Conservation (phyloP, 1,139 yeast genomes). For the Arxiozyma telluris region DNA sequence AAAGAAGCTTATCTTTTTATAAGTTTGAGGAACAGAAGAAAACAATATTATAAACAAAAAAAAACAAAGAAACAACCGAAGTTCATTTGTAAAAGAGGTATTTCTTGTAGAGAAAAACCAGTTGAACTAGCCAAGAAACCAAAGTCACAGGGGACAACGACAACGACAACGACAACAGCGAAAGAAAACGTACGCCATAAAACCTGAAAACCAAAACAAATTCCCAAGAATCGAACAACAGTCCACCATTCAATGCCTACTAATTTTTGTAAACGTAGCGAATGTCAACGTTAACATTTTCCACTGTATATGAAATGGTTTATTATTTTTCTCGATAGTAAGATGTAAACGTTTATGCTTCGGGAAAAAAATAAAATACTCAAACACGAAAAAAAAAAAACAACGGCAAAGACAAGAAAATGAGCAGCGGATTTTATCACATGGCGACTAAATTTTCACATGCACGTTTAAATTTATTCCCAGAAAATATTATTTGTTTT, state of each 20-base stretch:
- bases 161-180: no score
- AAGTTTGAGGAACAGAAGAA: background rate
- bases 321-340: no score
- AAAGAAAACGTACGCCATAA: background rate
- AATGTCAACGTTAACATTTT: background rate
- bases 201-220: background rate
- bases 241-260: background rate
- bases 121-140: background rate
- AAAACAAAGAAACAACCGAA: background rate
- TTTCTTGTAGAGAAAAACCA: background rate
- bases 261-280: background rate
- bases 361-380: no score
- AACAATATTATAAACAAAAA: no score
- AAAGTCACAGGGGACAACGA: background rate
- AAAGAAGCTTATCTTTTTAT: background rate
- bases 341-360: no score
- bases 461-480: background rate
- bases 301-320: no score
- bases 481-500: background rate
- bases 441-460: background rate
- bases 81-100: background rate
- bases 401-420: no score
- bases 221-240: background rate
- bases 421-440: no score
- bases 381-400: no score